phyloP scores from a whole-genome alignment of 805 yeast species.

The Pichia kluyveri region DNA sequence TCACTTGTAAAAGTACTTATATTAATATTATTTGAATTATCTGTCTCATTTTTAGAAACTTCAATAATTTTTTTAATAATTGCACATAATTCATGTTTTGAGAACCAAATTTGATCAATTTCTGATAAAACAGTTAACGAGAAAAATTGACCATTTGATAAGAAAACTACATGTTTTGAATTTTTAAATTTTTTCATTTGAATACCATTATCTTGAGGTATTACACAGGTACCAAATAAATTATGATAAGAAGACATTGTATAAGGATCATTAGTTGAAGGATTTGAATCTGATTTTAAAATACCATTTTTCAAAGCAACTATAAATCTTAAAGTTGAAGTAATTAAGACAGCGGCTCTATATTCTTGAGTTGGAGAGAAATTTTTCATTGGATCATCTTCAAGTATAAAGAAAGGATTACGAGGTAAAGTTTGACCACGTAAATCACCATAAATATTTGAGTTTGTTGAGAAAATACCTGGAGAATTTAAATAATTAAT shows the following conservation, averaged over 20 bases:
- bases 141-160: constrained; percentile 44
- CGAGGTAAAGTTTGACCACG: constrained; percentile 65
- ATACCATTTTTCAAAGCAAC: constrained; percentile 46
- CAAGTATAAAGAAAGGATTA: constrained; percentile 66
- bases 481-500: constrained; percentile 47
- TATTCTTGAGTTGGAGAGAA: constrained; percentile 54
- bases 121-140: constrained; percentile 38
- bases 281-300: constrained; percentile 49
- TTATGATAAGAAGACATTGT: constrained; percentile 63
- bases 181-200: constrained; percentile 29
- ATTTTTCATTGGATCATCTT: constrained; percentile 62
- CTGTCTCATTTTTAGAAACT: constrained; percentile 29
- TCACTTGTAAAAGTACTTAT: constrained; percentile 51
- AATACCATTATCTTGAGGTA: constrained; percentile 35
- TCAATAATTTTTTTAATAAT: constrained; percentile 35
- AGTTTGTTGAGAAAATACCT: constrained; percentile 38
- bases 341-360: constrained; percentile 57
- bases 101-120: constrained; percentile 39
- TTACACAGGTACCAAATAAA: constrained; percentile 61
- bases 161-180: constrained; percentile 40
- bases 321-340: constrained; percentile 59
- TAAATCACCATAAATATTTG: constrained; percentile 54
- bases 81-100: constrained; percentile 40
- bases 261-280: constrained; percentile 40
- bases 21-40: constrained; percentile 31